Evolutionary conservation across 345 rosid genomes (phyloP).

Genomic region (Populus ilicifolia): DNA sequence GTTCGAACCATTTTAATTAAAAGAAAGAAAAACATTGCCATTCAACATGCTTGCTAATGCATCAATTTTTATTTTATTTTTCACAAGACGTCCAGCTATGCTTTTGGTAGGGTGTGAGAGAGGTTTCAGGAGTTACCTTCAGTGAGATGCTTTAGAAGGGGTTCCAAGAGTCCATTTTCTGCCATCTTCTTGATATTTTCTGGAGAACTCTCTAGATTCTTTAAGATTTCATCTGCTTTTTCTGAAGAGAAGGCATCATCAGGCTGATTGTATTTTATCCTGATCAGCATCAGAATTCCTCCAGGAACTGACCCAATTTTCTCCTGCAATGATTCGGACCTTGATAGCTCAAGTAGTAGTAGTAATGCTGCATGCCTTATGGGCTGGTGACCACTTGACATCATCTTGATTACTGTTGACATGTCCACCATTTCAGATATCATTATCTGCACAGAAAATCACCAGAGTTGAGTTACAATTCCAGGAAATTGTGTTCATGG

Average conservation of each 20-base stretch:
- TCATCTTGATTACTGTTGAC: slow-evolving; percentile 45
- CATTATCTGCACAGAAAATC: slow-evolving; percentile 51
- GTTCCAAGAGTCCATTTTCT: slow-evolving; percentile 75
- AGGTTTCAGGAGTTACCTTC: slow-evolving; percentile 44
- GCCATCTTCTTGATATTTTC: slow-evolving; percentile 79
- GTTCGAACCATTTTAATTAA: no score
- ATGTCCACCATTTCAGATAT: slow-evolving; percentile 42
- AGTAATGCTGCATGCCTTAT: slow-evolving; percentile 50
- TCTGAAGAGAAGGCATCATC: slow-evolving; percentile 51
- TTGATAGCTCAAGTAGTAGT: slow-evolving; percentile 69
- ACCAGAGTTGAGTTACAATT: neutral
- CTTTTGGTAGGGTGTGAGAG: neutral
- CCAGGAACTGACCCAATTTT: slow-evolving; percentile 62
- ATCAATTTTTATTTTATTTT: neutral
- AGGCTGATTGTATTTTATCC: slow-evolving; percentile 45
- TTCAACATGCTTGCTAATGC: neutral
- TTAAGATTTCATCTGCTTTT: slow-evolving; percentile 56
- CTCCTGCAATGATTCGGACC: slow-evolving; percentile 39
- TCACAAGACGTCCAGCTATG: neutral
- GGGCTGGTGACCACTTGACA: slow-evolving; percentile 63
- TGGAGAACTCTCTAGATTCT: slow-evolving; percentile 54
- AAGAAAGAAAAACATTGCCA: neutral
- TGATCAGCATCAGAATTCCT: slow-evolving; percentile 72
- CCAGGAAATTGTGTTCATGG: neutral
- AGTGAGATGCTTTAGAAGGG: slow-evolving; percentile 63